Evolutionary conservation across 208 protist species (phyloP).

Genomic region (Crithidia bombi): DNA sequence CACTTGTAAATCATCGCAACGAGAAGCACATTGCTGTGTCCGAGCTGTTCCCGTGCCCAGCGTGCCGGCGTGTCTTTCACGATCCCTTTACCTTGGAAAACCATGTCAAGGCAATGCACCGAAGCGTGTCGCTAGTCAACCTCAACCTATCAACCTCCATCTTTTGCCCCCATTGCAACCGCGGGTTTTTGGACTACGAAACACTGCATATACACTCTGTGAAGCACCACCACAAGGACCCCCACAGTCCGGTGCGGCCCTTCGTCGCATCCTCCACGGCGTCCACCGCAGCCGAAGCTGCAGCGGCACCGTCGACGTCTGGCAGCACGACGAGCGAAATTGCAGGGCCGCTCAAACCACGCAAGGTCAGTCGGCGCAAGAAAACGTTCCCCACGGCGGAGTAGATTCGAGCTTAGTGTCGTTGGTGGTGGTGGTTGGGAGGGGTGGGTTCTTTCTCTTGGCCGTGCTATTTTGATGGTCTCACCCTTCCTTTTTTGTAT

Average conservation of each 20-base stretch:
- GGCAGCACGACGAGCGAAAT: background rate
- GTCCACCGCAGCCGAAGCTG: background rate
- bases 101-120: slow-evolving; percentile 64
- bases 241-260: slow-evolving; percentile 39
- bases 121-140: slow-evolving; percentile 44
- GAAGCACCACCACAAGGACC: slow-evolving; percentile 74
- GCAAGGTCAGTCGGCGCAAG: slow-evolving; percentile 36
- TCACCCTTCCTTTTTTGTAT: too few species aligned
- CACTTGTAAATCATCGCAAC: slow-evolving; percentile 58
- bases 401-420: background rate
- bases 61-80: slow-evolving; percentile 78
- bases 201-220: slow-evolving; percentile 67
- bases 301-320: slow-evolving; percentile 14
- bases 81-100: slow-evolving; percentile 67
- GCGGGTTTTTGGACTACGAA: slow-evolving; percentile 62
- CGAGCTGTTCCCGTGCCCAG: slow-evolving; percentile 73
- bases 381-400: background rate
- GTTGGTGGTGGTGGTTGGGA: too few species aligned
- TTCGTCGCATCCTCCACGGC: slow-evolving; percentile 25
- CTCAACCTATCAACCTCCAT: slow-evolving; percentile 54
- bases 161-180: slow-evolving; percentile 59
- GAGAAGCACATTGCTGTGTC: slow-evolving; percentile 54
- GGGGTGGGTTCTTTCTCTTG: too few species aligned
- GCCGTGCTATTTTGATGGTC: too few species aligned
- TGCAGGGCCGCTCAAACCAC: slow-evolving; percentile 16